A percentile compares a stretch with the other conserved stretches of the same genome.
phyloP scores from a whole-genome alignment of 768 basidiomycete species.

The Lactifluus subvellereus region DNA sequence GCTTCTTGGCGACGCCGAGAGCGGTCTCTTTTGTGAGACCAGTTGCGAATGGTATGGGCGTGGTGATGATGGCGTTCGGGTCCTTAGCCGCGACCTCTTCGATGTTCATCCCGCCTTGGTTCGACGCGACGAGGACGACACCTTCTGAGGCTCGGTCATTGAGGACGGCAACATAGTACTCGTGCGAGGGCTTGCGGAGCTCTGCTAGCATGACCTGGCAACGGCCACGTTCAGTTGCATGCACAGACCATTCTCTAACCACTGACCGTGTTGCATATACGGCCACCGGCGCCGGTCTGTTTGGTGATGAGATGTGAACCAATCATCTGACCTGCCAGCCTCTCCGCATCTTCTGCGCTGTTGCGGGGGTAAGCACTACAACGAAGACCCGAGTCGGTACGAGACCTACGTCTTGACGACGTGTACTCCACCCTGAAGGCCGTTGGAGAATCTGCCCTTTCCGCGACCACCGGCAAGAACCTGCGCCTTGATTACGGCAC shows the following conservation, averaged over 20 bases:
- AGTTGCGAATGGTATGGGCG: slow-evolving; percentile 77
- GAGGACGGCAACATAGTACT: slow-evolving; percentile 96
- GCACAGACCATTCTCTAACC: not conserved
- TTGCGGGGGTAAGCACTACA: slow-evolving; percentile 35
- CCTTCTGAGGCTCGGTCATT: slow-evolving; percentile 89
- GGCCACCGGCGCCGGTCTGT: slow-evolving; percentile 89
- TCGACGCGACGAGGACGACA: slow-evolving; percentile 89
- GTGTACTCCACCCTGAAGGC: slow-evolving; percentile 97
- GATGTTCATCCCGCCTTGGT: slow-evolving; percentile 99
- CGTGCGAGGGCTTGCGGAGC: slow-evolving; percentile 86
- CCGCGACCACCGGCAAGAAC: slow-evolving; percentile 98
- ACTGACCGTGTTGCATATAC: slow-evolving; percentile 88
- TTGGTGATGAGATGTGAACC: slow-evolving; percentile 95
- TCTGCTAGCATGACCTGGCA: slow-evolving; percentile 95
- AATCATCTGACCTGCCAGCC: slow-evolving; percentile 88
- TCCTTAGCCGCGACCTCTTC: slow-evolving; percentile 98
- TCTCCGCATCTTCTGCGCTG: slow-evolving; percentile 74
- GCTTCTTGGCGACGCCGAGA: slow-evolving; percentile 73
- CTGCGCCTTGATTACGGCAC: slow-evolving; percentile 96
- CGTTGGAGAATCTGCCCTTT: slow-evolving; percentile 94
- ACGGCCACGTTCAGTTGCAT: not conserved
- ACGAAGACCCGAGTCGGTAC: not conserved
- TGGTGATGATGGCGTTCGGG: slow-evolving; percentile 91
- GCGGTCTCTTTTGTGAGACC: slow-evolving; percentile 74
- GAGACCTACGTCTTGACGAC: slow-evolving; percentile 70